Conservation (phyloP, 306 rosid genomes). For the Cucurbita moschata region DNA sequence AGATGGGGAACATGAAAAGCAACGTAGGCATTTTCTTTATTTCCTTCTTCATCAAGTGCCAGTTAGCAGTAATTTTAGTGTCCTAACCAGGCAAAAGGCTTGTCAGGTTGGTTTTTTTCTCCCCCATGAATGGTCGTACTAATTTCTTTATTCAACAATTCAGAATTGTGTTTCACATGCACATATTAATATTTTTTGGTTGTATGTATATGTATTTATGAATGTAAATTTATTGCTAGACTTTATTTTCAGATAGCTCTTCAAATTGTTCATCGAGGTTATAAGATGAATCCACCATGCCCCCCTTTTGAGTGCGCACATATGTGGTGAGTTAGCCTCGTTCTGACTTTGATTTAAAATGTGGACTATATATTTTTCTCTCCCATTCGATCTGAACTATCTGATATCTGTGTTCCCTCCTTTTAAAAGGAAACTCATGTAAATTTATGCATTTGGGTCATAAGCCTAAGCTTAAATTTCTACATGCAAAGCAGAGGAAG, state of each 20-base stretch:
- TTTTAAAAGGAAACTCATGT: neutral
- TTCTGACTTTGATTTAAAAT: neutral
- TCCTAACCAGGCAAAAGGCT: constrained; percentile 67
- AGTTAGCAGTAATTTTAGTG: constrained; percentile 83
- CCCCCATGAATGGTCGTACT: constrained; percentile 16
- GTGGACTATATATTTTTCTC: neutral
- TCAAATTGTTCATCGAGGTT: constrained; percentile 71
- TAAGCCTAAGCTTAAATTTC: neutral
- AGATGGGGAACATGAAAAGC: constrained; percentile 95
- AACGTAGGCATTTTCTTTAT: constrained; percentile 86
- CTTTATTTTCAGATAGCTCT: constrained; percentile 81
- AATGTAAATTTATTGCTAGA: constrained; percentile 12
- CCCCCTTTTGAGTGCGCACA: constrained; percentile 96
- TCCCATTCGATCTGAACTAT: neutral
- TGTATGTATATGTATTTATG: neutral
- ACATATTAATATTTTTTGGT: neutral
- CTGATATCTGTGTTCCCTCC: neutral
- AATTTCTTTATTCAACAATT: constrained; percentile 7
- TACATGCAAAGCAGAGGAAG: neutral
- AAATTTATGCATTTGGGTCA: neutral
- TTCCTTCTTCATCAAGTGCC: constrained; percentile 97
- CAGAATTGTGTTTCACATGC: neutral
- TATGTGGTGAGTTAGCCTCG: constrained; percentile 40
- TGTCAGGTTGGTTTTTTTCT: constrained; percentile 51
- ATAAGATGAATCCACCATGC: constrained; percentile 83